Evolutionary conservation across 2,329 filamentous ascomycete species (phyloP).

Genomic region (Phoma sp.): DNA sequence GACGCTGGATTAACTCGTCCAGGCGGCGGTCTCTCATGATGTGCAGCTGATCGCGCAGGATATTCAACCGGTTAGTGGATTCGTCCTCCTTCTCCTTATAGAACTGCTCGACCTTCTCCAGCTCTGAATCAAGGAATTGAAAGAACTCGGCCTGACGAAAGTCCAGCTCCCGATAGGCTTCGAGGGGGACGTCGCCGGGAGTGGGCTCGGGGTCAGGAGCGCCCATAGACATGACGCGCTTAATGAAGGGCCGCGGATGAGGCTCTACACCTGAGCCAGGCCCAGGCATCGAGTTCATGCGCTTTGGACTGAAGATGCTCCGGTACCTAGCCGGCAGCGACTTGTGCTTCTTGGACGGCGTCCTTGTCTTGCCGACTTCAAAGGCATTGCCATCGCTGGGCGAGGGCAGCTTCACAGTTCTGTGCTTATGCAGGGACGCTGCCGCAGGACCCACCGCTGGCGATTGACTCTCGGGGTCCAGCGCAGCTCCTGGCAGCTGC

Average conservation of each 20-base stretch:
- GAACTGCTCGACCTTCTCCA: conserved; percentile 91
- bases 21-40: conserved; percentile 88
- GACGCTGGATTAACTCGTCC: conserved; percentile 68
- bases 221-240: conserved; percentile 52
- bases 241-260: conserved; percentile 46
- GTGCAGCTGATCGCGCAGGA: conserved; percentile 83
- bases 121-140: conserved; percentile 78
- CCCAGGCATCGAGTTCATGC: conserved; percentile 49
- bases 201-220: conserved; percentile 46
- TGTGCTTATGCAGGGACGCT: conserved; percentile 19
- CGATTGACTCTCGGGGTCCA: conserved; percentile 51
- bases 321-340: conserved; percentile 41
- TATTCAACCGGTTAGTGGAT: conserved; percentile 71
- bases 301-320: conserved; percentile 49
- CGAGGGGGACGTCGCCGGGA: conserved; percentile 58
- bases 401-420: conserved; percentile 29
- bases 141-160: conserved; percentile 85
- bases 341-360: conserved; percentile 35
- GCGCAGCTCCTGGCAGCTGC: conserved; percentile 66
- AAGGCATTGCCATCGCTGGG: conserved; percentile 47
- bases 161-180: conserved; percentile 69
- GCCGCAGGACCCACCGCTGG: conserved; percentile 24
- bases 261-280: conserved; percentile 30
- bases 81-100: conserved; percentile 89
- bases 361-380: conserved; percentile 51